phyloP scores from a whole-genome alignment of 2,329 filamentous ascomycete genomes.

The Exophiala calicioides region DNA sequence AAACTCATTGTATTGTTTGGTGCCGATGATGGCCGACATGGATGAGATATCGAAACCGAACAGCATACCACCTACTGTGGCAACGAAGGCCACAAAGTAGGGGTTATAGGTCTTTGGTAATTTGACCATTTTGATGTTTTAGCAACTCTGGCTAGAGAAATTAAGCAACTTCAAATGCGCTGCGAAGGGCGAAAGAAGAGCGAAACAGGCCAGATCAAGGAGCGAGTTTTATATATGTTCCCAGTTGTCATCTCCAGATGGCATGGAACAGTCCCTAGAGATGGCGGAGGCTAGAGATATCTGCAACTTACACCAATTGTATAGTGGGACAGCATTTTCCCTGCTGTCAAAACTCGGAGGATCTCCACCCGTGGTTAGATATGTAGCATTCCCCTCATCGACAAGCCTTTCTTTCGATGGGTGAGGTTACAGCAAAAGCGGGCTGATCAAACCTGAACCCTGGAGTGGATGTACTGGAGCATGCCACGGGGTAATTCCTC shows the following conservation, averaged over 20 bases:
- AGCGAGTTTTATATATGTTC: too few species aligned
- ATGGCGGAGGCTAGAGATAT: too few species aligned
- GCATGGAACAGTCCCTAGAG: too few species aligned
- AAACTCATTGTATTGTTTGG: conserved; percentile 51
- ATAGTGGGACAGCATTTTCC: too few species aligned
- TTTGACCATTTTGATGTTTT: conserved; percentile 22
- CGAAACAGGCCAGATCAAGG: too few species aligned
- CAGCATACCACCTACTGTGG: conserved; percentile 56
- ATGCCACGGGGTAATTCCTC: background rate
- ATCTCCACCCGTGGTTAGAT: too few species aligned
- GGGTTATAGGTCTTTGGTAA: conserved; percentile 57
- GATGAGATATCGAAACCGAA: conserved; percentile 61
- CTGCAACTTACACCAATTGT: too few species aligned
- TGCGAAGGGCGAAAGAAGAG: background rate
- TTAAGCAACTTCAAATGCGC: background rate
- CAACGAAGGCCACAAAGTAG: conserved; percentile 55
- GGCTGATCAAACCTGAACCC: background rate
- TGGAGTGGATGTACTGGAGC: conserved; percentile 1
- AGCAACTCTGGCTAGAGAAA: conserved; percentile 13
- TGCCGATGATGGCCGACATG: conserved; percentile 56
- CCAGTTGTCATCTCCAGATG: too few species aligned
- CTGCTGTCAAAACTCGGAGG: background rate
- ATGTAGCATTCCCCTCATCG: background rate
- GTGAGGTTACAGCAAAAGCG: conserved; percentile 7
- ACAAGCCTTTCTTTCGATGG: background rate